Conservation (phyloP, 331 rosid genomes). For the Pyrus hybrid region DNA sequence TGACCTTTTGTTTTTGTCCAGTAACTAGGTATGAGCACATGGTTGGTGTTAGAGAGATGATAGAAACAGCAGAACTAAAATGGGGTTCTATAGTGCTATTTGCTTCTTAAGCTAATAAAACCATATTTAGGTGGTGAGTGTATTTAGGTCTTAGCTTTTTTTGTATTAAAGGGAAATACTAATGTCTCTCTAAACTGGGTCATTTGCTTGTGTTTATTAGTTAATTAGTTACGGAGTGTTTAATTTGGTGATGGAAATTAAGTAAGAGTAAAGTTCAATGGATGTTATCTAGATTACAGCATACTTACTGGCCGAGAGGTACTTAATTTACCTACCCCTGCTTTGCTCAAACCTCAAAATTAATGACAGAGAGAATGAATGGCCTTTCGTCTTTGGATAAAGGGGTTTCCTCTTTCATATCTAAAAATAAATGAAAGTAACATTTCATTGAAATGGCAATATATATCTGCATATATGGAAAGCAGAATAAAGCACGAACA, state of each 20-base stretch:
- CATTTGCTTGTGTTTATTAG: slow-evolving; percentile 13
- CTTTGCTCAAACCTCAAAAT: not conserved
- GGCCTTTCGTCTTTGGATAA: not conserved
- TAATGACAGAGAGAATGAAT: slow-evolving; percentile 5
- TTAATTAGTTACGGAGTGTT: slow-evolving; percentile 10
- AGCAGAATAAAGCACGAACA: not conserved
- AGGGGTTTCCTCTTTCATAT: slow-evolving; percentile 20
- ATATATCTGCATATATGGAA: not conserved
- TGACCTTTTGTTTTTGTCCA: slow-evolving; percentile 21
- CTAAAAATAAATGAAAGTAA: slow-evolving; percentile 17
- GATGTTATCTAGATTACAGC: not conserved
- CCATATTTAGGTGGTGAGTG: slow-evolving; percentile 42
- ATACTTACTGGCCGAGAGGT: not conserved
- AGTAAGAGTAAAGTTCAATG: not conserved
- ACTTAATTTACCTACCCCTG: too few relatives aligned
- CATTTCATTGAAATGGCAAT: slow-evolving; percentile 15
- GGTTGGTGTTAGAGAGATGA: slow-evolving; percentile 35
- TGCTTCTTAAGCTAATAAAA: slow-evolving; percentile 24
- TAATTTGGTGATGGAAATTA: not conserved
- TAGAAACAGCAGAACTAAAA: slow-evolving; percentile 48
- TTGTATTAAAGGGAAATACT: slow-evolving; percentile 5
- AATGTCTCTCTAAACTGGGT: not conserved
- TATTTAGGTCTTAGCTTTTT: slow-evolving; percentile 18
- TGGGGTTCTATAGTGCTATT: slow-evolving; percentile 13
- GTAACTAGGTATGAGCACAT: slow-evolving; percentile 20